Conservation (phyloP, 345 rosid genomes). For the Acer negundo region DNA sequence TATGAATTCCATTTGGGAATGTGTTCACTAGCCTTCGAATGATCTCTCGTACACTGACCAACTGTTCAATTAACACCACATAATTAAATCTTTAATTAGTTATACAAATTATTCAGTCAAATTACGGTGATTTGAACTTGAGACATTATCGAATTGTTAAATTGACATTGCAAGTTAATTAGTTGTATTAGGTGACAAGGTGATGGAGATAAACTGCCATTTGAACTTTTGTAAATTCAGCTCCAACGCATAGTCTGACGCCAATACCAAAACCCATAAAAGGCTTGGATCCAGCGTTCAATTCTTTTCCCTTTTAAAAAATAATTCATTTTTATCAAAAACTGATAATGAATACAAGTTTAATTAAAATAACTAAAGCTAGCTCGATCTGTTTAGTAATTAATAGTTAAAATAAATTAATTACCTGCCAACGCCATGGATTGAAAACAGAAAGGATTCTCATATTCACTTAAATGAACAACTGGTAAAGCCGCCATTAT, state of each 20-base stretch:
- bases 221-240: slow-evolving; percentile 44
- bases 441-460: slow-evolving; percentile 42
- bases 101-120: too few relatives aligned
- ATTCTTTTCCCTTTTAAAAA: slow-evolving; percentile 26
- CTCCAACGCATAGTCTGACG: slow-evolving; percentile 45
- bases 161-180: too few relatives aligned
- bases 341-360: too few relatives aligned
- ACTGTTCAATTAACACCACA: not conserved
- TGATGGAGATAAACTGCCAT: slow-evolving; percentile 39
- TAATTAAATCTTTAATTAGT: too few relatives aligned
- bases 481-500: slow-evolving; percentile 31
- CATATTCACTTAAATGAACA: slow-evolving; percentile 33
- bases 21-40: slow-evolving; percentile 20
- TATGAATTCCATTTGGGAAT: slow-evolving; percentile 28
- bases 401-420: too few relatives aligned
- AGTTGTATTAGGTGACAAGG: slow-evolving; percentile 35
- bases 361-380: too few relatives aligned
- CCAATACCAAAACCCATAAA: slow-evolving; percentile 59
- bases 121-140: too few relatives aligned
- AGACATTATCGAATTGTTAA: too few relatives aligned
- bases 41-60: slow-evolving; percentile 22
- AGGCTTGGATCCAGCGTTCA: slow-evolving; percentile 36
- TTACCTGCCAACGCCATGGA: slow-evolving; percentile 55
- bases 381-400: too few relatives aligned
- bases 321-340: not conserved